Conservation (phyloP, 179 eudicot genomes). For the Actinidia arguta region DNA sequence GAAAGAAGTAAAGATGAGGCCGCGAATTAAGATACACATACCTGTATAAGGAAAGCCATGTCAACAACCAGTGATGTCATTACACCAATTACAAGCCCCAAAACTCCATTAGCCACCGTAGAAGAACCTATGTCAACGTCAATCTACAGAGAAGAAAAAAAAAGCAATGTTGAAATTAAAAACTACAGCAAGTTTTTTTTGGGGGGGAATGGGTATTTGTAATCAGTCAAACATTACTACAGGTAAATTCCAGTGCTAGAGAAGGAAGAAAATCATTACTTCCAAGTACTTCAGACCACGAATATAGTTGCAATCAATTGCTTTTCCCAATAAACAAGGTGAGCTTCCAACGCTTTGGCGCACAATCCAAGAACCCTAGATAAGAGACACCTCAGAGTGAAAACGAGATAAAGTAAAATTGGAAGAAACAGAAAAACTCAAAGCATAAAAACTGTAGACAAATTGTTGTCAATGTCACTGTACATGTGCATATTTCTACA, state of each 20-base stretch:
- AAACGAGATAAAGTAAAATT: neutral
- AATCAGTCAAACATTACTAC: neutral
- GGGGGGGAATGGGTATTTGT: neutral
- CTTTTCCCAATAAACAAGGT: slow-evolving; percentile 95
- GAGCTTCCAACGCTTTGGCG: slow-evolving; percentile 99
- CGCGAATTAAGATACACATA: slow-evolving; percentile 30
- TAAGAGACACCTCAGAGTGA: slow-evolving; percentile 17
- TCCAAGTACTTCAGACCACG: slow-evolving; percentile 93
- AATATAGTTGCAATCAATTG: slow-evolving; percentile 96
- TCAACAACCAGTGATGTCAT: slow-evolving; percentile 98
- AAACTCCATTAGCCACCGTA: slow-evolving; percentile 98
- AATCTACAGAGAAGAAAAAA: slow-evolving; percentile 50
- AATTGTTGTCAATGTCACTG: neutral
- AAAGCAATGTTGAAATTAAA: slow-evolving; percentile 3
- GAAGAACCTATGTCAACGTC: slow-evolving; percentile 99
- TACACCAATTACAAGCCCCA: slow-evolving; percentile 97
- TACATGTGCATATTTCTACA: neutral
- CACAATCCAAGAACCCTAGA: slow-evolving; percentile 99
- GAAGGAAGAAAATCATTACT: slow-evolving; percentile 46
- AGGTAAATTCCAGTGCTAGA: neutral
- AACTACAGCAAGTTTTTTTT: neutral
- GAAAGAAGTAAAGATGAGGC: neutral
- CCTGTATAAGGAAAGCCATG: slow-evolving; percentile 99
- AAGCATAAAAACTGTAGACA: neutral
- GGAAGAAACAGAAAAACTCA: neutral